Base-by-base conservation (phyloP, 2,329 filamentous ascomycete genomes). In the Sporothrix dimorphospora region DNA sequence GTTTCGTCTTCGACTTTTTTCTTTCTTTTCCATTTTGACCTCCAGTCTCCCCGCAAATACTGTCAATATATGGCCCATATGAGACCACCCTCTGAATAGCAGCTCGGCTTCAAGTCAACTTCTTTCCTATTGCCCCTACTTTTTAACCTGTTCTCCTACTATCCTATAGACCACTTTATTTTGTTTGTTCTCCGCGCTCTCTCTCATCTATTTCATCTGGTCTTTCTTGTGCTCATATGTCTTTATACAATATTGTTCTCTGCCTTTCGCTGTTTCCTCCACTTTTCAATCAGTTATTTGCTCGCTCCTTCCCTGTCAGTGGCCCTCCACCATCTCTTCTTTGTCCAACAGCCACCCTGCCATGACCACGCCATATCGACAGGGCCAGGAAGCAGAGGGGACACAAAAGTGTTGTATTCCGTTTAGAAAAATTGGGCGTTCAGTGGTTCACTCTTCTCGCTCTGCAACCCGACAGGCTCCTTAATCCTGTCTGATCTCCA, bases 401-500 rank as follows among this genome's bases (percentile, higher is more conserved):
- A 45, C 30, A 27, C 47, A 57, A 27, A 27, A 38, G 14, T 55
- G 38, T 4, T 45, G 30, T 4, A 45, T 21, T 49, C 42, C 24
- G n/a, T 38, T 24, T 34, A 66, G 14, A 30, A 34, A 30, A 51
- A 30, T 21, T 2, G 16, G 14, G 21, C 47, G 14, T 45, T 61
- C 47, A 57, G 40, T 45, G 38, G 19, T 30, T 53, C 63, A 1
- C 34, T 45, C 34, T 47, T 27, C 34, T 53, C 70, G 24, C 53
- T 63, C 51, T 59, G n/a, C 38, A 42, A 45, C 27, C 57, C 49
- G 57, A 55, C 61, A 40, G 63, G 59, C 30, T 70, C 45, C 16
- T 27, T 30, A 34, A 71, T 65, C 71, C 69, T 69, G 75, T 77
- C 75, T 76, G 78, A 77, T 78, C 77, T 74, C 77, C 75, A 73